Evolutionary conservation across 805 yeast genomes (phyloP), one percentile per base, ranked within the genome.

Genomic region (Monosporozyma aquatica): DNA sequence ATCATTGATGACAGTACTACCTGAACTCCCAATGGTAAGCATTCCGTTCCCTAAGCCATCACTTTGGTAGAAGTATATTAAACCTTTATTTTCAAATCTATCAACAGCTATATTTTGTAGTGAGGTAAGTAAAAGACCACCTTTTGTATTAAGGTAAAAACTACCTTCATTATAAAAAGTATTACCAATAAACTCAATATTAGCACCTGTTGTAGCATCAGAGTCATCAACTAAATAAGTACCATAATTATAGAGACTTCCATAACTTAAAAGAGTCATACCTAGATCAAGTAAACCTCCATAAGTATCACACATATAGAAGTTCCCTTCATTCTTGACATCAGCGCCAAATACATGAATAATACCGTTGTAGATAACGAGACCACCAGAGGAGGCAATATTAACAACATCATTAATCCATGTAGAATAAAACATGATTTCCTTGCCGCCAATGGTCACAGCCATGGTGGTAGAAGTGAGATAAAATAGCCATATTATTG

Each of bases 191-290:
- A 22, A 26, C 8, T 28, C 22, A 17, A 34, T 34, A 24, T 25
- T 25, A 9, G 29, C 11, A 39, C 42, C 46, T 15, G 43, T 43
- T 11, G 17, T 8, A 30, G 46, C 40, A 9, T 6, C 11, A 21
- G 39, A 24, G 17, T 40, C 43, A 26, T 43, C 46, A 13, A 43
- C 25, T 4, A 43, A 20, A 20, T 28, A 39, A 17, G 40, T 40
- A 43, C 46, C 46, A 30, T 33, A 39, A 22, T 43, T 43, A 27
- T 30, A 13, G 23, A 43, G n/a, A 30, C 36, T 24, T 23, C 38
- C 37, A 20, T 13, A 21, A 27, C 13, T 8, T 8, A 14, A n/a
- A 15, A 22, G n/a, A 14, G 30, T n/a, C 43, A 35, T 29, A 27
- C 43, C 46, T 9, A 39, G 17, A 20, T 22, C 30, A 13, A 15